Evolutionary conservation across 495 filamentous ascomycete genomes (phyloP).

Genomic region (Stereocaulon alpinum): DNA sequence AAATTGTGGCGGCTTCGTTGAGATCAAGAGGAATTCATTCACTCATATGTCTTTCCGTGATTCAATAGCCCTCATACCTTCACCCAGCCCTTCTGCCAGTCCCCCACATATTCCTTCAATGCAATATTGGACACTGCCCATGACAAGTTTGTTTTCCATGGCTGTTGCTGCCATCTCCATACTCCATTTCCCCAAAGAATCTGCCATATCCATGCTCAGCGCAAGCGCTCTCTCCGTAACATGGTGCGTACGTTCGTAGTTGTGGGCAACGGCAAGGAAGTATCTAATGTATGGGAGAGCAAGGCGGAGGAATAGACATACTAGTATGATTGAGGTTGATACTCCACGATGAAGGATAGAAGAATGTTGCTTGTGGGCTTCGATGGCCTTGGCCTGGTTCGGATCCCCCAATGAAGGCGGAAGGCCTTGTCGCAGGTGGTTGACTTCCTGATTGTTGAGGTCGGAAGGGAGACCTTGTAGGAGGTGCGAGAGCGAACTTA

Average conservation of each 20-base stretch:
- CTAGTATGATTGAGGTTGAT: slow-evolving; percentile 42
- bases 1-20: no score
- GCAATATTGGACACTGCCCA: slow-evolving; percentile 10
- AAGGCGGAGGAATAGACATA: slow-evolving; percentile 47
- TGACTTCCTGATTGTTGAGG: slow-evolving; percentile 28
- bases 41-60: neutral
- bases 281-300: slow-evolving; percentile 48
- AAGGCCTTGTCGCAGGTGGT: slow-evolving; percentile 33
- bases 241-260: slow-evolving; percentile 54
- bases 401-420: slow-evolving; percentile 27
- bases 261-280: slow-evolving; percentile 41
- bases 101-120: slow-evolving; percentile 17
- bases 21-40: no score
- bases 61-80: slow-evolving; percentile 15
- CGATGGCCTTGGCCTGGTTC: neutral
- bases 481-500: slow-evolving; percentile 55
- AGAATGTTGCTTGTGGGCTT: slow-evolving; percentile 5
- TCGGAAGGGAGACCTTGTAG: slow-evolving; percentile 49
- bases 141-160: slow-evolving; percentile 4
- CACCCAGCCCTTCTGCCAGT: slow-evolving; percentile 12
- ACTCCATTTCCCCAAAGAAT: slow-evolving; percentile 42
- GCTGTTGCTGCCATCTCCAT: slow-evolving; percentile 30
- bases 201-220: slow-evolving; percentile 38
- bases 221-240: slow-evolving; percentile 46
- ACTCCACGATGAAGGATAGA: slow-evolving; percentile 51